Evolutionary conservation across 306 rosid genomes (phyloP), one percentile per base, ranked within the genome.

Genomic region (Sicyos baderoa): DNA sequence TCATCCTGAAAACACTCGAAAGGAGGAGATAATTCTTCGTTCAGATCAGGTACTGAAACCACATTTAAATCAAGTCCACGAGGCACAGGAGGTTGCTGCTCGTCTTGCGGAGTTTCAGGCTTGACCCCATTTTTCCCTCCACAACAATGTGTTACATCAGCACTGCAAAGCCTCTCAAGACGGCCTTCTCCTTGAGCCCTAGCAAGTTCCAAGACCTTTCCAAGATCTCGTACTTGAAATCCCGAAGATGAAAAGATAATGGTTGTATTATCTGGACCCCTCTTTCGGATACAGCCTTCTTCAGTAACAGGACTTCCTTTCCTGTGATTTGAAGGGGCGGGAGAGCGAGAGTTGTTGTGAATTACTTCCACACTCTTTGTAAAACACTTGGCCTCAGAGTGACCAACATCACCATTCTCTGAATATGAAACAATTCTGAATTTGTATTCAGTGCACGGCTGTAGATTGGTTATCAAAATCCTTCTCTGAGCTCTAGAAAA

Each of bases 351-450:
- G 58, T 70, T 81, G 71, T 81, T 93, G 72, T 79, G 80, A 66
- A 88, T 78, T 77, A 94, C 75, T 82, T 90, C 99, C 40, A 88
- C 67, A 71, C 99, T 94, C 84, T 83, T 88, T 65, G 97, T 94
- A 86, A 94, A 94, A 86, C 99, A 94, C 86, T 88, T 94, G 0
- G 90, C 95, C 90, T 94, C 95, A 52, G 99, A 94, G 86, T 94
- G 97, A 76, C 99, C 99, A 76, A 84, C 77, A 78, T 94, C 99
- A 60, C 95, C 85, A 17, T 37, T 65, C 72, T 86, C 95, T 5
- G 88, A 81, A 74, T 61, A 88, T 32, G 99, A 94, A 73, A 94
- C 62, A 14, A 94, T 88, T 69, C 90, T 84, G 74, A 94, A 94
- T 1, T 89, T 84, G 80, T 94, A 90, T 80, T 88, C 96, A 15